Conservation (phyloP, 176 grass and related monocot species). For the Miscanthus lutarioriparius region DNA sequence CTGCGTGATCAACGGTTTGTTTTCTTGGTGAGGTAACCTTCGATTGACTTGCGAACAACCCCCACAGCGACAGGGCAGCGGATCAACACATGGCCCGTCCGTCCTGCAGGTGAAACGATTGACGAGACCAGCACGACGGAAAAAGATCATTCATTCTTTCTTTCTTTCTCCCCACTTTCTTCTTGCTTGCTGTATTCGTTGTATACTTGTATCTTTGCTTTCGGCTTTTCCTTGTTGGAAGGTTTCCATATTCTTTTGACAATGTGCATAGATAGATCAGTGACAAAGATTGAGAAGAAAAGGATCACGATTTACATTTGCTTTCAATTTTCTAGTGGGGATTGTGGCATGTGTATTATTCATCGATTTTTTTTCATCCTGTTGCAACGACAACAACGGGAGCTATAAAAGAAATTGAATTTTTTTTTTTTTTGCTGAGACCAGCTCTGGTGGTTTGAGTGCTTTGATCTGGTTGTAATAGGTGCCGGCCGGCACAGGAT, state of each 20-base stretch:
- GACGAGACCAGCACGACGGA: constrained; percentile 26
- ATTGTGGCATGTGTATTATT: constrained; percentile 2
- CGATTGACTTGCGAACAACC: constrained; percentile 31
- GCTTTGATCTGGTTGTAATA: too few species aligned
- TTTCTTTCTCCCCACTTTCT: not conserved
- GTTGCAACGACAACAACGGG: not conserved
- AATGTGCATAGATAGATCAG: constrained; percentile 41
- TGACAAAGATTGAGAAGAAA: not conserved
- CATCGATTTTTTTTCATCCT: not conserved
- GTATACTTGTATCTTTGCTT: not conserved
- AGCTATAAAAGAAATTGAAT: not conserved
- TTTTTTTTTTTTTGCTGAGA: too few species aligned
- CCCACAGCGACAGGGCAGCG: constrained; percentile 35
- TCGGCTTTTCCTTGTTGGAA: not conserved
- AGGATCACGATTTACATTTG: not conserved
- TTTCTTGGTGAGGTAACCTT: not conserved
- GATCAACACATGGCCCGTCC: not conserved
- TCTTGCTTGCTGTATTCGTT: not conserved
- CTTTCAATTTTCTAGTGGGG: not conserved
- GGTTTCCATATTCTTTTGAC: constrained; percentile 42
- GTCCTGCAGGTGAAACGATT: constrained; percentile 17
- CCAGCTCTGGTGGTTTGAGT: too few species aligned
- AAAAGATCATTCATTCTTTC: constrained; percentile 40
- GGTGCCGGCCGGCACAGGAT: too few species aligned
- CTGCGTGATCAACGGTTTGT: constrained; percentile 1